Base-by-base conservation (phyloP, 768 basidiomycete species). In the Sporobolomyces phaffii region DNA sequence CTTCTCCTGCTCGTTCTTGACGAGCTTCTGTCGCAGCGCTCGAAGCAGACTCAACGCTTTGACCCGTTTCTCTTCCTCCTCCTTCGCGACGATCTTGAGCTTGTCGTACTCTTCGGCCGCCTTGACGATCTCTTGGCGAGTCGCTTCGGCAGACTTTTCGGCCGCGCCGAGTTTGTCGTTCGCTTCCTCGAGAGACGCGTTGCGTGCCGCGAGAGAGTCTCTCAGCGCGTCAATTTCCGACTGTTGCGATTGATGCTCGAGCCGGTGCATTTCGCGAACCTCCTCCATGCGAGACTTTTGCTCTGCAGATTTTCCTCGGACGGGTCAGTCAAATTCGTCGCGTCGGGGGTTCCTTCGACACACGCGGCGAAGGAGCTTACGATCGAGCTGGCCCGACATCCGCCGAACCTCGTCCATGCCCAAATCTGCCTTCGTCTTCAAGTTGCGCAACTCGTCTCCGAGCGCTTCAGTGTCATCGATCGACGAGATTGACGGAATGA, bases 61-160 rank as follows among this genome's bases (percentile, higher is more conserved):
- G 24, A 86, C 84, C 17, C 94, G 85, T 78, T 99, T 98, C 78
- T 99, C 96, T 77, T 98, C 96, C 76, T 98, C 96, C 67, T 97
- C 93, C 77, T 90, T 96, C 8, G 85, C 87, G 14, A 80, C 61
- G 24, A 79, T 83, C 51, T 85, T 82, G 1, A 87, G 77, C 62
- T 96, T 89, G 22, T 81, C 77, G 51, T 81, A 81, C n/a, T 91
- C 79, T 22, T 81, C 82, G 5, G 66, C 49, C 2, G 66, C 68
- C 47, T 70, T 71, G 3, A 83, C 81, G 0, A 86, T 78, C 44
- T 88, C 85, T 0, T 78, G 82, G 45, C 81, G 83, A 60, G 81
- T 84, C 2, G 80, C 76, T 7, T 79, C 74, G 18, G 82, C 80
- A 38, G 82, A 82, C 67, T 86, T 83, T 13, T 93, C 89, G 9